These are phyloP conservation scores for Vitis amurensis DNA, from an alignment of 164 flowering plant species.

Conservation along the genomic window DNA sequence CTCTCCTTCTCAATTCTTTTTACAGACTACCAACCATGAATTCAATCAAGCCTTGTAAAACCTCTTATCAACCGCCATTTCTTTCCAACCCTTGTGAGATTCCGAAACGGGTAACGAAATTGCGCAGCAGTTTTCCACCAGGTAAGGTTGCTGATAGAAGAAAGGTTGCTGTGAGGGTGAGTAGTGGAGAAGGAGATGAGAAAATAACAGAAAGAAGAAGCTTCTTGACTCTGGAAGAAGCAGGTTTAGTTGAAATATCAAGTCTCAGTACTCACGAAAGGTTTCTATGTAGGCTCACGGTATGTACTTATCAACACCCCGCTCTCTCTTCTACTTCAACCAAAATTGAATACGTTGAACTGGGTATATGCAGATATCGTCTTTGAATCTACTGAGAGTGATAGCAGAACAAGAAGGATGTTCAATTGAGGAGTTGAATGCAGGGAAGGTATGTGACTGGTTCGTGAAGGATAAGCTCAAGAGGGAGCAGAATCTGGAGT, in stretches of 20 bases:
- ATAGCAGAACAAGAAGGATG: slow-evolving; percentile 85
- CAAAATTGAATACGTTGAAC: neutral
- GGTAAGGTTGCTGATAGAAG: slow-evolving; percentile 1
- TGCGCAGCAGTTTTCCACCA: neutral
- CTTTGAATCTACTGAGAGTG: slow-evolving; percentile 76
- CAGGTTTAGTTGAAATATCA: slow-evolving; percentile 83
- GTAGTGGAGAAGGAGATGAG: slow-evolving; percentile 30
- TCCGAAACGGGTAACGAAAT: neutral
- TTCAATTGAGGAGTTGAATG: slow-evolving; percentile 81
- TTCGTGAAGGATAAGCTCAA: slow-evolving; percentile 87
- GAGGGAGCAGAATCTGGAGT: slow-evolving; percentile 73
- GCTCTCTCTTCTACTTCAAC: neutral
- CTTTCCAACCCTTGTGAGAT: slow-evolving; percentile 6
- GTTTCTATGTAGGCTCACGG: slow-evolving; percentile 87
- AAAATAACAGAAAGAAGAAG: slow-evolving; percentile 35
- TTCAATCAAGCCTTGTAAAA: slow-evolving; percentile 8
- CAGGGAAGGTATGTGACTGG: slow-evolving; percentile 85
- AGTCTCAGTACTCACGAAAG: slow-evolving; percentile 77
- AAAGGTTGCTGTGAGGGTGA: slow-evolving; percentile 25
- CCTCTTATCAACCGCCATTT: slow-evolving; percentile 9
- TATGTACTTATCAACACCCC: slow-evolving; percentile 16
- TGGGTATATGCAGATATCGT: slow-evolving; percentile 63
- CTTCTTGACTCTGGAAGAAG: slow-evolving; percentile 77
- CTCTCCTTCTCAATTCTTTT: neutral
- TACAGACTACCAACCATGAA: slow-evolving; percentile 13